Evolutionary conservation across 2,329 filamentous ascomycete genomes (phyloP).

Genomic region (Sporothrix inflata): DNA sequence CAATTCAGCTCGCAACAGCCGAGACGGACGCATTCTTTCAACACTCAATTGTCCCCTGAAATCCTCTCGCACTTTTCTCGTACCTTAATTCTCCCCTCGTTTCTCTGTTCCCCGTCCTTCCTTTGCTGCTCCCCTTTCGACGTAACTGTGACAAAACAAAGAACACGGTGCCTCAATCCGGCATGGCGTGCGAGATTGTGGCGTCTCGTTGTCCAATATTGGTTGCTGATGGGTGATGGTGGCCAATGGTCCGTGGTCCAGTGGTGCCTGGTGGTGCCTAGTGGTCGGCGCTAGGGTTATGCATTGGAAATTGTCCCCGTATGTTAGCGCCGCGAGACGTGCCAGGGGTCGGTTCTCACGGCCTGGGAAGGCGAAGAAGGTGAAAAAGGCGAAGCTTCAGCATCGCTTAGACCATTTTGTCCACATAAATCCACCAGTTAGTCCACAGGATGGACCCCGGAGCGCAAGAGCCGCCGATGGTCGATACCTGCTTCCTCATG

Average conservation of each 20-base stretch:
- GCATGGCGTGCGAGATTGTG: constrained; percentile 23
- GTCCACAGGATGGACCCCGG: neutral
- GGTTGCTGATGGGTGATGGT: neutral
- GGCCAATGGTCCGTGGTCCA: no score
- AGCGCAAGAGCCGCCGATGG: constrained; percentile 1
- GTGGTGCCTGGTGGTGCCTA: constrained; percentile 1
- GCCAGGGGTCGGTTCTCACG: neutral
- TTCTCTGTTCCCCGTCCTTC: no score
- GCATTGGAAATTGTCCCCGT: constrained; percentile 19
- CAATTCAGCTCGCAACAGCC: no score
- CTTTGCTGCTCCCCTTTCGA: neutral
- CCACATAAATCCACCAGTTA: neutral
- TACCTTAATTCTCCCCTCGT: no score
- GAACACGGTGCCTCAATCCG: neutral
- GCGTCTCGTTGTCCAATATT: neutral
- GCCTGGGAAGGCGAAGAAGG: neutral
- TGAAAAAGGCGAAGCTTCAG: neutral
- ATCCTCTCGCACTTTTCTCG: no score
- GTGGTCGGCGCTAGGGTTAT: constrained; percentile 5
- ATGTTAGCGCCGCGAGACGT: neutral
- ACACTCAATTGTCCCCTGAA: no score
- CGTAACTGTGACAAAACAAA: neutral
- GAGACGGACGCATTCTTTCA: no score
- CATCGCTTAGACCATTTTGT: neutral
- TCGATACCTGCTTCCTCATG: constrained; percentile 7